phyloP scores from a whole-genome alignment of 2,329 filamentous ascomycete genomes.

The Stagonosporopsis cucurbitacearum region DNA sequence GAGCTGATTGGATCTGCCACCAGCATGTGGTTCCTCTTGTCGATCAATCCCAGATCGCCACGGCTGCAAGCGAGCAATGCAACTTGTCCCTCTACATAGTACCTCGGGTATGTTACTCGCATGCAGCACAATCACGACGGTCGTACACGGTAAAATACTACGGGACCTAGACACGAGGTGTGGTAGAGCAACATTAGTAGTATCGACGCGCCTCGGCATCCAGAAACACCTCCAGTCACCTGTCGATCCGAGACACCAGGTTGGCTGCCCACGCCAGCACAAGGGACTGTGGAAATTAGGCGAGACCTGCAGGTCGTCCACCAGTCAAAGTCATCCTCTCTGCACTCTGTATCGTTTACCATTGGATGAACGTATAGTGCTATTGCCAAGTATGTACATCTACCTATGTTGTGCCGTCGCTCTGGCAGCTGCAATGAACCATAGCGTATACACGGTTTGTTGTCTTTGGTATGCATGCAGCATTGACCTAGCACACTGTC shows the following conservation, averaged over 20 bases:
- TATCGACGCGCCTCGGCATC: conserved; percentile 3
- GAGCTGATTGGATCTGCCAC: conserved; percentile 7
- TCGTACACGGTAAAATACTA: conserved; percentile 50
- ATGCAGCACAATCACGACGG: conserved; percentile 84
- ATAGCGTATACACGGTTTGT: neutral
- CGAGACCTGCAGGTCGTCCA: neutral
- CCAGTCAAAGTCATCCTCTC: neutral
- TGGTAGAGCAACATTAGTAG: conserved; percentile 84
- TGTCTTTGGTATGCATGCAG: neutral
- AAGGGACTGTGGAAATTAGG: neutral
- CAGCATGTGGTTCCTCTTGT: conserved; percentile 10
- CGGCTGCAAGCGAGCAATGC: conserved; percentile 7
- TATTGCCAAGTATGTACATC: neutral
- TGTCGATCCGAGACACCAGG: neutral
- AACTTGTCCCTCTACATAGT: neutral
- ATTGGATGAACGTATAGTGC: neutral
- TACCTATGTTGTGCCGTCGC: neutral
- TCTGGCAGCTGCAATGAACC: neutral
- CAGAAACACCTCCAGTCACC: conserved; percentile 12
- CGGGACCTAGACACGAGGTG: conserved; percentile 64
- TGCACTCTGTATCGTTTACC: neutral
- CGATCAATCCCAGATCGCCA: conserved; percentile 2
- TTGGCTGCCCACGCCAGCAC: conserved; percentile 7
- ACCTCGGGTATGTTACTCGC: conserved; percentile 56
- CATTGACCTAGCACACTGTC: neutral